phyloP scores from a whole-genome alignment of 257 asterid species.

The Rauvolfia tetraphylla region DNA sequence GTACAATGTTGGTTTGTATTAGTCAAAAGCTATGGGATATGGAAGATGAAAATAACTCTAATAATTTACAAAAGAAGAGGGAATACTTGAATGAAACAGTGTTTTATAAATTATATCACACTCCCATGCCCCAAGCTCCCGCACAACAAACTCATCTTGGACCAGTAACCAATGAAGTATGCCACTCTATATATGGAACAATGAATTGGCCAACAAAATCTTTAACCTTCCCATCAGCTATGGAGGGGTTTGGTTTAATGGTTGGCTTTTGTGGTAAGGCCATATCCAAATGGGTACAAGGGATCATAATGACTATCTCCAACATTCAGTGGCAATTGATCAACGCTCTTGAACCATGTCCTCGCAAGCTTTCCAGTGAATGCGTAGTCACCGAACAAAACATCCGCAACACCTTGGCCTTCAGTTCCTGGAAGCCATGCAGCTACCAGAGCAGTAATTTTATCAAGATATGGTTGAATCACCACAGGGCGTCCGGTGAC shows the following conservation, averaged over 20 bases:
- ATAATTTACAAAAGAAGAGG: no score
- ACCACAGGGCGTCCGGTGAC: conserved; percentile 28
- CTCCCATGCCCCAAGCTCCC: not conserved
- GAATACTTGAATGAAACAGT: no score
- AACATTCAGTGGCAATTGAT: conserved; percentile 34
- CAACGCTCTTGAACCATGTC: conserved; percentile 34
- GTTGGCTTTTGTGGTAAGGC: conserved; percentile 16
- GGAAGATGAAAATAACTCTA: no score
- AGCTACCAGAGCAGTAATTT: conserved; percentile 27
- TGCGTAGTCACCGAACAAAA: conserved; percentile 25
- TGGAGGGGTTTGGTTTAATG: not conserved
- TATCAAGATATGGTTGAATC: conserved; percentile 22
- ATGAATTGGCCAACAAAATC: not conserved
- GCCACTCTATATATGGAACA: not conserved
- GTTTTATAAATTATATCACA: not conserved
- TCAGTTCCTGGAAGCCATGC: conserved; percentile 34
- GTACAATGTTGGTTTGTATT: no score
- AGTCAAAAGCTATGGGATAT: no score
- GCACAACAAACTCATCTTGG: not conserved
- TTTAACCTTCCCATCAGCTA: not conserved
- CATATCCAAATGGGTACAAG: conserved; percentile 27
- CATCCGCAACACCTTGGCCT: conserved; percentile 33
- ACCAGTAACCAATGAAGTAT: not conserved
- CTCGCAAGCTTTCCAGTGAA: conserved; percentile 25
- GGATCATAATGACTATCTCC: conserved; percentile 32